Conservation (phyloP, 331 rosid genomes). For the Saraca asoca region DNA sequence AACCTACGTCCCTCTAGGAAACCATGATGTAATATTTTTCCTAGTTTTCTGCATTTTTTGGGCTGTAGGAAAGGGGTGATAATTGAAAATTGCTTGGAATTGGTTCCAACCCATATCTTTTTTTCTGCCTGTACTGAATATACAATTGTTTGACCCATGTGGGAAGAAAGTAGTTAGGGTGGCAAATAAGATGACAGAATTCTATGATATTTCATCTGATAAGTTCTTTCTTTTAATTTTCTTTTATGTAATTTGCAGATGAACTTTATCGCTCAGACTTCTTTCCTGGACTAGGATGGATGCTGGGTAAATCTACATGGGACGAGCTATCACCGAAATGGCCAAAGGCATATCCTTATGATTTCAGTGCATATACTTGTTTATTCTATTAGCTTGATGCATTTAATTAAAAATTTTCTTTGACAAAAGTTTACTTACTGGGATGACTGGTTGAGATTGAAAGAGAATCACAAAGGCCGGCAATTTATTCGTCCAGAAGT, state of each 20-base stretch:
- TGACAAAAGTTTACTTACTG: slow-evolving; percentile 85
- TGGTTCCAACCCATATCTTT: too few relatives aligned
- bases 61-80: too few relatives aligned
- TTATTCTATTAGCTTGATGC: slow-evolving; percentile 27
- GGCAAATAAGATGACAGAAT: not conserved
- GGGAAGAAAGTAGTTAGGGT: too few relatives aligned
- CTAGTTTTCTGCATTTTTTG: too few relatives aligned
- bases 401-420: slow-evolving; percentile 53
- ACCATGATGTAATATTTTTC: too few relatives aligned
- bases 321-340: slow-evolving; percentile 97
- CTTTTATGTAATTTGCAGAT: slow-evolving; percentile 57
- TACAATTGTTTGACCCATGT: too few relatives aligned
- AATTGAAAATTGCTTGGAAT: too few relatives aligned
- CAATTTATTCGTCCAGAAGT: slow-evolving; percentile 97
- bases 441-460: slow-evolving; percentile 96
- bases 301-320: slow-evolving; percentile 84
- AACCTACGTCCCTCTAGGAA: too few relatives aligned
- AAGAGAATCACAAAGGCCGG: slow-evolving; percentile 83
- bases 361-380: slow-evolving; percentile 32
- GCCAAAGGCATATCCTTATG: slow-evolving; percentile 98
- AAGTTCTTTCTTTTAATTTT: not conserved
- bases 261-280: slow-evolving; percentile 88
- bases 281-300: slow-evolving; percentile 98
- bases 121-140: too few relatives aligned
- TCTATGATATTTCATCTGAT: not conserved